These are phyloP conservation scores for Petunia secreta DNA, from an alignment of 257 asterid genomes.

Conservation along the genomic window DNA sequence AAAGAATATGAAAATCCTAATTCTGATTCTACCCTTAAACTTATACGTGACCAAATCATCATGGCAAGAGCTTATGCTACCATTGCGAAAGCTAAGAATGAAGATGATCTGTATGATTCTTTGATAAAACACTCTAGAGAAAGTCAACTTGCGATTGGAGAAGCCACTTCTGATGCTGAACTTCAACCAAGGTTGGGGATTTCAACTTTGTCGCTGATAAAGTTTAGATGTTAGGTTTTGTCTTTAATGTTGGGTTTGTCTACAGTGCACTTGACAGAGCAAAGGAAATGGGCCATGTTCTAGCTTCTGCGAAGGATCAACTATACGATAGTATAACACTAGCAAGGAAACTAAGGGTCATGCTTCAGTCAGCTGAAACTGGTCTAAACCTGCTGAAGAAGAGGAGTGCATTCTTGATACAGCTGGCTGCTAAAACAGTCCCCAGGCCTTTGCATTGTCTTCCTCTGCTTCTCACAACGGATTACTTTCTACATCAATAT, in stretches of 20 bases:
- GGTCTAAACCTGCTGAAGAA: conserved; percentile 58
- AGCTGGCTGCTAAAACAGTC: conserved; percentile 93
- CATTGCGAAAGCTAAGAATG: conserved; percentile 84
- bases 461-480: conserved; percentile 79
- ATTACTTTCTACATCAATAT: conserved; percentile 63
- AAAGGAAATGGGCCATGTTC: conserved; percentile 88
- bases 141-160: conserved; percentile 78
- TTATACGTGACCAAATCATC: conserved; percentile 91
- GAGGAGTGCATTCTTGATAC: conserved; percentile 86
- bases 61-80: conserved; percentile 95
- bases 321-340: conserved; percentile 68
- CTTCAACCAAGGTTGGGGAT: conserved; percentile 74
- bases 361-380: conserved; percentile 85
- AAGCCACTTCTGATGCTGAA: conserved; percentile 81
- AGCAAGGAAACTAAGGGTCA: conserved; percentile 84
- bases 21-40: conserved; percentile 83
- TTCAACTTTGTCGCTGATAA: conserved; percentile 27
- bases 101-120: conserved; percentile 62
- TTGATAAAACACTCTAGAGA: conserved; percentile 71
- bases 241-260: conserved; percentile 27
- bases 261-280: conserved; percentile 79
- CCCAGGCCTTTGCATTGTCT: conserved; percentile 91
- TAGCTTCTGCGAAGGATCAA: conserved; percentile 83
- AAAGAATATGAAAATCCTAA: conserved; percentile 84
- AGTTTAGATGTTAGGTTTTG: conserved; percentile 29